Evolutionary conservation across 306 rosid genomes (phyloP).

Genomic region (Benincasa hispida): DNA sequence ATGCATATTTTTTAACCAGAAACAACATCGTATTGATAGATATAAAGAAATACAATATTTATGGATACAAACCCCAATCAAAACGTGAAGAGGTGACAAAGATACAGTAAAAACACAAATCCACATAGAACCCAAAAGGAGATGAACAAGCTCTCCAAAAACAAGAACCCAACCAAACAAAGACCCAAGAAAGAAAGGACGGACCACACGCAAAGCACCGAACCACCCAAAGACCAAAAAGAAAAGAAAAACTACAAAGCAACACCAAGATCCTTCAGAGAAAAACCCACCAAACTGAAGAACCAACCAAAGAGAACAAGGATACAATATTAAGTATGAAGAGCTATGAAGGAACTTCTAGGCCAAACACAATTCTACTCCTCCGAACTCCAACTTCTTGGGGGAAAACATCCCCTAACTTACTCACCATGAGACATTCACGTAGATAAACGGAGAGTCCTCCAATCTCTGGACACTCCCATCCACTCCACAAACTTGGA

Average conservation of each 20-base stretch:
- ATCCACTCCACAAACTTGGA: slow-evolving; percentile 56
- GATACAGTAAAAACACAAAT: not conserved
- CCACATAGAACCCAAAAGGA: not conserved
- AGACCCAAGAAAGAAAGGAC: not conserved
- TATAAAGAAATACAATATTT: not conserved
- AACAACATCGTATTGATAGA: no score
- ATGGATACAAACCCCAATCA: not conserved
- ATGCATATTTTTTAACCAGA: not conserved
- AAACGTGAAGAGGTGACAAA: not conserved
- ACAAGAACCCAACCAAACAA: not conserved
- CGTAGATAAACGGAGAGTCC: slow-evolving; percentile 44
- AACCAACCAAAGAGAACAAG: not conserved
- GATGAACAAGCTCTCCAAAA: not conserved
- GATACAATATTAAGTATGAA: no score
- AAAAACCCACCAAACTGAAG: no score
- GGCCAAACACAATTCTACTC: no score
- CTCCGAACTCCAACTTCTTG: no score
- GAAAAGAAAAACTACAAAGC: not conserved
- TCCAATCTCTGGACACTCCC: slow-evolving; percentile 53
- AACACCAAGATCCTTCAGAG: not conserved
- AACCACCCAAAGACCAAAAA: not conserved
- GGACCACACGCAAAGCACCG: no score
- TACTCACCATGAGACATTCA: slow-evolving; percentile 23
- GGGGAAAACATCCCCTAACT: not conserved
- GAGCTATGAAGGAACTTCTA: no score